These are phyloP conservation scores for Nigrograna mackinnonii DNA, from an alignment of 2,329 filamentous ascomycete species.

Conservation along the genomic window DNA sequence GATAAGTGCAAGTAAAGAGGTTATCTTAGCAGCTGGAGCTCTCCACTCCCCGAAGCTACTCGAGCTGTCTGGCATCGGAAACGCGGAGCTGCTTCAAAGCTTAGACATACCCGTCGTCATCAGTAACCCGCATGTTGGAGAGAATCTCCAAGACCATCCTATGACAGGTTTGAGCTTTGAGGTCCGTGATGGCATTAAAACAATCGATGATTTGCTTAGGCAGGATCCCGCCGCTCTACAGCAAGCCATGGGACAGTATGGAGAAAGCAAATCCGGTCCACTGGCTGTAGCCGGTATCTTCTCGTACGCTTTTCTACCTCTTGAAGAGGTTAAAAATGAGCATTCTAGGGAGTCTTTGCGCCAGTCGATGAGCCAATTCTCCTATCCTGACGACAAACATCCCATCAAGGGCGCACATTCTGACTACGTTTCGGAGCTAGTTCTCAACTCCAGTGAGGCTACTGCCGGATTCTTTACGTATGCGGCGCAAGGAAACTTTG, in stretches of 20 bases:
- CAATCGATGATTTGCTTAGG: background rate
- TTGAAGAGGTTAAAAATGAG: background rate
- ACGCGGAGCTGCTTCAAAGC: slow-evolving; percentile 13
- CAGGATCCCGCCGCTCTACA: background rate
- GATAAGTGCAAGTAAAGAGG: slow-evolving; percentile 8
- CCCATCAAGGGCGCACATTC: background rate
- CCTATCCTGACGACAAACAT: too few species aligned
- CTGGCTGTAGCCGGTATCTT: too few species aligned
- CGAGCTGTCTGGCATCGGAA: slow-evolving; percentile 19
- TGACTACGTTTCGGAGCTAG: background rate
- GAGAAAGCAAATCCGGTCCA: background rate
- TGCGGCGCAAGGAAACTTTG: slow-evolving; percentile 1
- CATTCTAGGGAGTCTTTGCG: too few species aligned
- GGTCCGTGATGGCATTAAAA: slow-evolving; percentile 1
- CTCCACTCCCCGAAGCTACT: slow-evolving; percentile 21
- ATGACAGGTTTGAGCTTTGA: background rate
- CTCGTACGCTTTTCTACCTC: background rate
- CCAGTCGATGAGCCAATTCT: too few species aligned
- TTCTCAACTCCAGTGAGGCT: background rate
- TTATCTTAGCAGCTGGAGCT: slow-evolving; percentile 15
- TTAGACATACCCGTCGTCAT: slow-evolving; percentile 18
- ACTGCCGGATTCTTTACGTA: background rate
- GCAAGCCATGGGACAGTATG: background rate
- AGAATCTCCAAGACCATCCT: slow-evolving; percentile 29
- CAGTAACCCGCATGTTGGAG: slow-evolving; percentile 24